A percentile compares a stretch with the other conserved stretches of the same genome.
These are phyloP conservation scores for Cytospora piceicola DNA, from an alignment of 2,329 filamentous ascomycete genomes.

Conservation along the genomic window DNA sequence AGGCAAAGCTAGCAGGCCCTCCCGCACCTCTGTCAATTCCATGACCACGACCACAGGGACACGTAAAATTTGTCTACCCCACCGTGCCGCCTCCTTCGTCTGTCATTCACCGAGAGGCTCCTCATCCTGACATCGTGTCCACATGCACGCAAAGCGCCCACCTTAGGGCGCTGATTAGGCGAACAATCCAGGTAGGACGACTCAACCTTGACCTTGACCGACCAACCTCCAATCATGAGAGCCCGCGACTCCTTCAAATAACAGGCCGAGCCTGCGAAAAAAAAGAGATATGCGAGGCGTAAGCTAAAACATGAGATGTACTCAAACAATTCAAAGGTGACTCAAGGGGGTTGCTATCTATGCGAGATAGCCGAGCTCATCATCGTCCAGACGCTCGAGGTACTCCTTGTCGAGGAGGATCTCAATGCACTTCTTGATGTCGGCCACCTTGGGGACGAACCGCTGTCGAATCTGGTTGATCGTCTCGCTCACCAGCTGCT, in stretches of 20 bases:
- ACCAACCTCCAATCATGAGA: not conserved
- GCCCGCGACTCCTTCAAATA: constrained; percentile 5
- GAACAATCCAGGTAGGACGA: constrained; percentile 19
- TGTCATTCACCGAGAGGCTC: not conserved
- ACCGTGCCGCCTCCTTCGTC: not conserved
- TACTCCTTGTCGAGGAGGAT: constrained; percentile 99
- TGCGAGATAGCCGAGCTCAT: constrained; percentile 92
- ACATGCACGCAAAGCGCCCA: not conserved
- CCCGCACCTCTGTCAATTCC: not conserved
- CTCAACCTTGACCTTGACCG: constrained; percentile 17
- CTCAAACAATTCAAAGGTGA: constrained; percentile 14
- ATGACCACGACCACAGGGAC: not conserved
- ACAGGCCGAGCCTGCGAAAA: constrained; percentile 9
- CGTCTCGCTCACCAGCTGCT: constrained; percentile 89
- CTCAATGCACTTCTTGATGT: constrained; percentile 99
- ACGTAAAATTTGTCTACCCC: not conserved
- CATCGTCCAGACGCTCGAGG: constrained; percentile 90
- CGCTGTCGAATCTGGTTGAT: constrained; percentile 93
- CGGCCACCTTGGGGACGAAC: constrained; percentile 88
- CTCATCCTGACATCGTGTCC: not conserved
- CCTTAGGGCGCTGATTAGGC: not conserved
- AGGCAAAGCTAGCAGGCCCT: not conserved
- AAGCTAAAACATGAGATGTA: constrained; percentile 18
- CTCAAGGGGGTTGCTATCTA: constrained; percentile 48
- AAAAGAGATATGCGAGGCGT: constrained; percentile 1